phyloP scores from a whole-genome alignment of 2,329 filamentous ascomycete genomes.

The Arthrobotrys pseudoclavata region DNA sequence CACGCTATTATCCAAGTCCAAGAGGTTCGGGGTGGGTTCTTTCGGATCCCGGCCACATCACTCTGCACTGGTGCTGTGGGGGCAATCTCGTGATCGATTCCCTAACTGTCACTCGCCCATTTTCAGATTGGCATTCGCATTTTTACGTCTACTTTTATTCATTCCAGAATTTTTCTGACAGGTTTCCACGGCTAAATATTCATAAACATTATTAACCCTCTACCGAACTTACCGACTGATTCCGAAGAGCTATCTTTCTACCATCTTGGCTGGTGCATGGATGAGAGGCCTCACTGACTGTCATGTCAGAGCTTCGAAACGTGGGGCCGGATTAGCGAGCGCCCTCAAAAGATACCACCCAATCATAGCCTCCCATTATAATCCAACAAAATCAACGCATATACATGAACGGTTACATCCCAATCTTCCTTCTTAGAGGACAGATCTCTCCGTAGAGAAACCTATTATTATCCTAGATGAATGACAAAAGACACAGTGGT shows the following conservation, averaged over 20 bases:
- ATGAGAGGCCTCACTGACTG: neutral
- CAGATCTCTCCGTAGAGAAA: too few relatives aligned
- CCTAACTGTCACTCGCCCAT: conserved; percentile 4
- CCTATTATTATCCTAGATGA: too few relatives aligned
- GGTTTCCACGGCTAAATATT: conserved; percentile 2
- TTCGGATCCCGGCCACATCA: conserved; percentile 35
- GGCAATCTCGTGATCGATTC: conserved; percentile 54
- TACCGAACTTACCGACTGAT: conserved; percentile 5
- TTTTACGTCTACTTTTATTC: conserved; percentile 5
- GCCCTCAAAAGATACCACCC: neutral
- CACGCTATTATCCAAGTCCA: conserved; percentile 37
- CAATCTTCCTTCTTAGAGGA: neutral
- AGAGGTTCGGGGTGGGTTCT: conserved; percentile 27
- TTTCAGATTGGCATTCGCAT: neutral
- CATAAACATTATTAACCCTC: neutral
- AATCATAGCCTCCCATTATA: neutral
- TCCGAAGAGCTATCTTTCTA: conserved; percentile 16
- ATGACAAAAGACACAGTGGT: too few relatives aligned
- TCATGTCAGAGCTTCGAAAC: neutral
- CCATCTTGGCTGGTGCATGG: neutral
- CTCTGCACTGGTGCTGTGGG: conserved; percentile 32
- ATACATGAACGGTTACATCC: too few relatives aligned
- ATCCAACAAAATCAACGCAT: conserved; percentile 20
- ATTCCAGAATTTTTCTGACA: neutral
- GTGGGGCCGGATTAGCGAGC: conserved; percentile 29